phyloP scores from a whole-genome alignment of 306 rosid species.

The Amphicarpaea edgeworthii region DNA sequence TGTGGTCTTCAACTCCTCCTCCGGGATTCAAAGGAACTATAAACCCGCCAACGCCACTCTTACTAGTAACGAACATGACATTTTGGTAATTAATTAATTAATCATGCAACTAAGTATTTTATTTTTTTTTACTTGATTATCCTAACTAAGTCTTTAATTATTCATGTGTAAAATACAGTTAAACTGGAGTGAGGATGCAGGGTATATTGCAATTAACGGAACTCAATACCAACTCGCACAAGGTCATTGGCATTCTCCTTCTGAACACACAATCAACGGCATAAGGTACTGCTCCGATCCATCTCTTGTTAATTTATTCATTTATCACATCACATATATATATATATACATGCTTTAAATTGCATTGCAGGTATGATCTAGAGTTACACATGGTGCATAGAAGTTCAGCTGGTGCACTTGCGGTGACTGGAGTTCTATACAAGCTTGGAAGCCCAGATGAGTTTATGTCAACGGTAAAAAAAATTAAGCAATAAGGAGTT shows the following conservation, averaged over 20 bases:
- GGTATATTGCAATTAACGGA: neutral
- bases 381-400: constrained; percentile 2
- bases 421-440: neutral
- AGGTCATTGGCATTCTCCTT: constrained; percentile 19
- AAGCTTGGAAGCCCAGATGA: neutral
- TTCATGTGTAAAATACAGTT: neutral
- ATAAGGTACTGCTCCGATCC: neutral
- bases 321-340: neutral
- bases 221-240: neutral
- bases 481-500: neutral
- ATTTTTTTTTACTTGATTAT: neutral
- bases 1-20: neutral
- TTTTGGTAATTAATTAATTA: too few species aligned
- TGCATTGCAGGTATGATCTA: constrained; percentile 1
- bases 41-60: neutral
- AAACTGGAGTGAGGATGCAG: constrained; percentile 23
- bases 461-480: constrained; percentile 6
- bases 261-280: neutral
- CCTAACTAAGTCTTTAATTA: neutral
- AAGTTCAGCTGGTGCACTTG: neutral
- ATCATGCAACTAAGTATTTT: too few species aligned
- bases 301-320: neutral
- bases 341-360: too few species aligned
- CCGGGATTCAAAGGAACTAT: neutral
- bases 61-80: neutral